Evolutionary conservation across 352 stramenopile species (phyloP).

Genomic region (Phytophthora pseudosyringae): DNA sequence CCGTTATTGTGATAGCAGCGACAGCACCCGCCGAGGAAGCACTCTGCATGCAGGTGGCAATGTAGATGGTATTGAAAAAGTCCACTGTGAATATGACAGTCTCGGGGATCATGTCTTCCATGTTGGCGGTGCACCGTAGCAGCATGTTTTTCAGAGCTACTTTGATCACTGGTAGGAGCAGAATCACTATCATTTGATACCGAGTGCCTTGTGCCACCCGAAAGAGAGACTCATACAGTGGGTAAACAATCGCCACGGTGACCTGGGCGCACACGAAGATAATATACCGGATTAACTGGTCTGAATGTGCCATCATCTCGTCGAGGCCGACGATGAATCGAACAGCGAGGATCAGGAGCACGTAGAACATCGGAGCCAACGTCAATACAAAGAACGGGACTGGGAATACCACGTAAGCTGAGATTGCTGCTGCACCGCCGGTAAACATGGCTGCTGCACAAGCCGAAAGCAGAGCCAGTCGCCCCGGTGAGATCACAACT

Average conservation of each 20-base stretch:
- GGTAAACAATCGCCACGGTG: constrained; percentile 9
- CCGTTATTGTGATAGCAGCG: not conserved
- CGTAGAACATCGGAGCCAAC: constrained; percentile 1
- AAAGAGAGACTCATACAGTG: constrained; percentile 9
- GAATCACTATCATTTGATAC: constrained; percentile 6
- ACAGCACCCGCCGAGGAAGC: constrained; percentile 2
- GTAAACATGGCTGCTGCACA: not conserved
- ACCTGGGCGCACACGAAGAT: constrained; percentile 6
- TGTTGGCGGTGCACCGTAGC: constrained; percentile 1
- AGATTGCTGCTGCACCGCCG: not conserved
- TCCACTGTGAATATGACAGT: constrained; percentile 25
- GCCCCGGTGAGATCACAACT: not conserved
- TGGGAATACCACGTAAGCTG: constrained; percentile 5
- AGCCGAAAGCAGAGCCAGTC: not conserved
- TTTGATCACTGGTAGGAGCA: constrained; percentile 33
- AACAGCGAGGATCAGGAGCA: constrained; percentile 1
- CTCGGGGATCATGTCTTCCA: constrained; percentile 22
- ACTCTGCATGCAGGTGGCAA: constrained; percentile 26
- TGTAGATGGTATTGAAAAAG: constrained; percentile 26
- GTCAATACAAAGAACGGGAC: constrained; percentile 10
- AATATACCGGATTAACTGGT: constrained; percentile 11
- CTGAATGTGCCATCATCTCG: not conserved
- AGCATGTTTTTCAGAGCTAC: constrained; percentile 25
- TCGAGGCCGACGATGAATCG: constrained; percentile 2
- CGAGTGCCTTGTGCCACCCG: not conserved